Base-by-base conservation (phyloP, 768 basidiomycete genomes). In the Naganishia vaughanmartiniae region DNA sequence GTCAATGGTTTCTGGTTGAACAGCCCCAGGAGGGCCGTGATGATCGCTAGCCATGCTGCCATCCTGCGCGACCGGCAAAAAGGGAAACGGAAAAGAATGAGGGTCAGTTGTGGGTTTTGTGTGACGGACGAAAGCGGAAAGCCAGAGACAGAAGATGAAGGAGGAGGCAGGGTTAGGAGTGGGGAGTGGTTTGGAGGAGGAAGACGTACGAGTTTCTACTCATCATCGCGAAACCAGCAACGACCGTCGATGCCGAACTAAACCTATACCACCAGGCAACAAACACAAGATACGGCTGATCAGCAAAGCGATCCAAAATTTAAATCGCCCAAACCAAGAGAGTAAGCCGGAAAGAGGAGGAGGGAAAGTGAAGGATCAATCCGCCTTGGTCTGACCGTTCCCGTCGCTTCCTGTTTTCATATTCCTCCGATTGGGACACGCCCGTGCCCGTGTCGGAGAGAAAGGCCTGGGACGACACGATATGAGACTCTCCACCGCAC, bases 41-140 rank as follows among this genome's bases (percentile, higher is more conserved):
- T 58, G 68, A 69, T 63, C 31, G 68, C 56, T 12, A 69, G 48
- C 68, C 68, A 69, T 24, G 68, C 68, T 7, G 68, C 68, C 45
- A 63, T 63, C 24, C 60, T 63, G 17, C 42, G 42, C 14, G 36
- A 7, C 9, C 17, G 5, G 5, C 10, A 42, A 42, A 2, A 15
- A 42, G 42, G 42, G 24, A 33, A 34, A 34, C 21, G 31, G 7
- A 31, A 58, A 1, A 21, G 26, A 15, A 21, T 24, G 21, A 39
- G 53, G 17, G 26, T n/a, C n/a, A n/a, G n/a, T n/a, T n/a, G n/a
- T n/a, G n/a, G n/a, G n/a, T n/a, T n/a, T n/a, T n/a, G n/a, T n/a
- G n/a, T n/a, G n/a, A n/a, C n/a, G n/a, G 51, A 10, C 17, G 24
- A 26, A 31, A 54, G 11, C 10, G 26, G 30, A 28, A 54, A 31